phyloP scores from a whole-genome alignment of 257 asterid species.

The Coffea eugenioides region DNA sequence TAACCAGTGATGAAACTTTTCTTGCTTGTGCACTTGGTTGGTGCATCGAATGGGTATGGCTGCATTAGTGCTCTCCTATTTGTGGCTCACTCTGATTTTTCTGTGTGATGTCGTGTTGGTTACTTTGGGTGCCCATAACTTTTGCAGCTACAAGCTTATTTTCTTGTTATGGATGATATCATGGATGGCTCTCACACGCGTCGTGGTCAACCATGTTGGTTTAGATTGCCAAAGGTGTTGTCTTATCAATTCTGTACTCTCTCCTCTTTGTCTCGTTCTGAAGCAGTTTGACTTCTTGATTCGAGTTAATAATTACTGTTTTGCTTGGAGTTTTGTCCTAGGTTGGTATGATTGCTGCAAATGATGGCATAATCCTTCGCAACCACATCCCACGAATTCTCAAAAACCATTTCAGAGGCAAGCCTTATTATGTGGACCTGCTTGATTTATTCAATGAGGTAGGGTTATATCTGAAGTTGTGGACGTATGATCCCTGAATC shows the following conservation, averaged over 20 bases:
- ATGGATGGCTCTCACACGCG: constrained; percentile 89
- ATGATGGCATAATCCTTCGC: constrained; percentile 85
- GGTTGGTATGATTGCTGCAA: constrained; percentile 92
- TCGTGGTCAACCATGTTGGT: constrained; percentile 97
- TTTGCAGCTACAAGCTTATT: constrained; percentile 95
- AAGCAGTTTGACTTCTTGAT: constrained; percentile 1
- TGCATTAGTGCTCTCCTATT: not conserved
- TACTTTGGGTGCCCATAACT: not conserved
- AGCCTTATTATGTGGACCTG: constrained; percentile 83
- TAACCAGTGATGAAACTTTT: constrained; percentile 68
- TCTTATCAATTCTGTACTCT: constrained; percentile 10
- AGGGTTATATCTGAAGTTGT: not conserved
- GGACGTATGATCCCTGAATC: not conserved
- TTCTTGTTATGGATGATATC: constrained; percentile 90
- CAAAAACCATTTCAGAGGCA: constrained; percentile 77
- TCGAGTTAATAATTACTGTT: not conserved
- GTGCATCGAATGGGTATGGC: constrained; percentile 94
- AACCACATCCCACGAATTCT: constrained; percentile 91
- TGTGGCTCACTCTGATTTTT: not conserved
- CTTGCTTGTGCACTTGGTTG: constrained; percentile 91
- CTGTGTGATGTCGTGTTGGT: not conserved
- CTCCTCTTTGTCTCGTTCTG: constrained; percentile 13
- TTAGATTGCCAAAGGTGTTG: constrained; percentile 68
- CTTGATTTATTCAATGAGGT: constrained; percentile 94
- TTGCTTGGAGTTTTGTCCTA: constrained; percentile 19